Percentiles rank a stretch among this genome's conserved stretches.
phyloP scores from a whole-genome alignment of 202 grass and related monocot genomes.

The Hordeum pubiflorum region DNA sequence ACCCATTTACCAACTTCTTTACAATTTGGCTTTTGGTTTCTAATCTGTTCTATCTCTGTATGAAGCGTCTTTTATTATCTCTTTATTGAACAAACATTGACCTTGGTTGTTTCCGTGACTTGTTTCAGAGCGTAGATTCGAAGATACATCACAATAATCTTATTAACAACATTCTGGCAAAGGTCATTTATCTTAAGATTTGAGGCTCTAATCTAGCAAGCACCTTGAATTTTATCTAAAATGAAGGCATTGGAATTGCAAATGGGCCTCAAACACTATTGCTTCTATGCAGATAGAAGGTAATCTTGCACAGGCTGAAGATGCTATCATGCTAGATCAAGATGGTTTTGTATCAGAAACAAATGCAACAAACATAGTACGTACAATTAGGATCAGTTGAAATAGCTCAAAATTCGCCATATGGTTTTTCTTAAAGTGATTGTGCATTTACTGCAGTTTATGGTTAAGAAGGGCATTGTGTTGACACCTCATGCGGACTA shows the following conservation, averaged over 20 bases:
- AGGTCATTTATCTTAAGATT: constrained; percentile 50
- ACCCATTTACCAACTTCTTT: not conserved
- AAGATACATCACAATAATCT: constrained; percentile 99
- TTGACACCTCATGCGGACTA: constrained; percentile 97
- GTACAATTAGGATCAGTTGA: not conserved
- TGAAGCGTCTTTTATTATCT: not conserved
- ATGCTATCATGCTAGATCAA: constrained; percentile 96
- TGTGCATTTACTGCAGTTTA: constrained; percentile 61
- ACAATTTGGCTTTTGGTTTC: not conserved
- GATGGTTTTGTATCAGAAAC: constrained; percentile 99
- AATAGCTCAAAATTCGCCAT: not conserved
- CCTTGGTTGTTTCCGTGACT: constrained; percentile 13
- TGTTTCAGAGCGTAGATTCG: constrained; percentile 91
- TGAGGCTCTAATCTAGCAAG: constrained; percentile 16
- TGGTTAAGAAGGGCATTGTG: constrained; percentile 92
- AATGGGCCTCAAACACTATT: constrained; percentile 8
- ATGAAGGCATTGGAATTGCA: constrained; percentile 1
- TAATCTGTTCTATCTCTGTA: not conserved
- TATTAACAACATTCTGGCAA: constrained; percentile 98
- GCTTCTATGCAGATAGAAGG: constrained; percentile 76
- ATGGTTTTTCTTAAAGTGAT: constrained; percentile 22
- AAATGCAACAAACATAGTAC: constrained; percentile 76
- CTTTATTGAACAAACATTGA: not conserved
- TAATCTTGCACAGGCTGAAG: constrained; percentile 73
- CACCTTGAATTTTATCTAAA: constrained; percentile 13